These are phyloP conservation scores for Elsinoe batatas DNA, from an alignment of 2,329 filamentous ascomycete species.

Conservation along the genomic window DNA sequence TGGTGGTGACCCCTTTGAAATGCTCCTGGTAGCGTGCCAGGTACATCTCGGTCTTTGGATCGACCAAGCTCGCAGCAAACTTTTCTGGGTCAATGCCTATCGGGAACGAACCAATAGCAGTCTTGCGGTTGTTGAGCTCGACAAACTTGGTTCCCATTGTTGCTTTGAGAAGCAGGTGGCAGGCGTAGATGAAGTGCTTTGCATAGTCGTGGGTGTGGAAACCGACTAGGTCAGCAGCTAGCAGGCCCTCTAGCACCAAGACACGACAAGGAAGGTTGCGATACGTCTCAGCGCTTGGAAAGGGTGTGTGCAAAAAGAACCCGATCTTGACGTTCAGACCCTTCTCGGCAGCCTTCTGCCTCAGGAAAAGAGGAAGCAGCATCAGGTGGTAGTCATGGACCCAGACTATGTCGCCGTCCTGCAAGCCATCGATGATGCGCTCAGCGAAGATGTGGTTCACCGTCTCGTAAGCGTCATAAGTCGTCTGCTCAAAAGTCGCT, in stretches of 20 bases:
- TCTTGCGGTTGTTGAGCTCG: conserved; percentile 77
- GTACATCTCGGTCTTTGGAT: conserved; percentile 75
- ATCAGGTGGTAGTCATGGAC: conserved; percentile 98
- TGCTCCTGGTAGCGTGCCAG: conserved; percentile 72
- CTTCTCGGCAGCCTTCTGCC: conserved; percentile 61
- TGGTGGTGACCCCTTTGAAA: conserved; percentile 95
- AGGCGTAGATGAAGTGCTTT: conserved; percentile 93
- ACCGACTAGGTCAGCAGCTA: conserved; percentile 90
- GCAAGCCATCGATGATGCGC: conserved; percentile 73
- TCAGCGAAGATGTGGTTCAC: conserved; percentile 89
- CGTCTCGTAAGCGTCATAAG: conserved; percentile 86
- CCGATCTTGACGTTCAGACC: conserved; percentile 86
- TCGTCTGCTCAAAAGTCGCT: conserved; percentile 92
- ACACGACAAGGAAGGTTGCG: conserved; percentile 88
- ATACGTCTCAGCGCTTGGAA: conserved; percentile 95
- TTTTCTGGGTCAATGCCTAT: conserved; percentile 98
- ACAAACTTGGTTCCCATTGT: conserved; percentile 86
- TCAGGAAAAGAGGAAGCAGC: conserved; percentile 90
- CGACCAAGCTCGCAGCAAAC: conserved; percentile 79
- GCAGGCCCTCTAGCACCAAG: conserved; percentile 72
- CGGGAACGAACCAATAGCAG: conserved; percentile 89
- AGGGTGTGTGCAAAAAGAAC: conserved; percentile 96
- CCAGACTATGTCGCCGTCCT: conserved; percentile 93
- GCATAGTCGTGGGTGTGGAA: conserved; percentile 99
- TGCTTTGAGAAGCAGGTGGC: conserved; percentile 47